A percentile compares a stretch with the other conserved stretches of the same genome.
phyloP scores from a whole-genome alignment of 2,329 filamentous ascomycete species.

The Bisporella sp. region DNA sequence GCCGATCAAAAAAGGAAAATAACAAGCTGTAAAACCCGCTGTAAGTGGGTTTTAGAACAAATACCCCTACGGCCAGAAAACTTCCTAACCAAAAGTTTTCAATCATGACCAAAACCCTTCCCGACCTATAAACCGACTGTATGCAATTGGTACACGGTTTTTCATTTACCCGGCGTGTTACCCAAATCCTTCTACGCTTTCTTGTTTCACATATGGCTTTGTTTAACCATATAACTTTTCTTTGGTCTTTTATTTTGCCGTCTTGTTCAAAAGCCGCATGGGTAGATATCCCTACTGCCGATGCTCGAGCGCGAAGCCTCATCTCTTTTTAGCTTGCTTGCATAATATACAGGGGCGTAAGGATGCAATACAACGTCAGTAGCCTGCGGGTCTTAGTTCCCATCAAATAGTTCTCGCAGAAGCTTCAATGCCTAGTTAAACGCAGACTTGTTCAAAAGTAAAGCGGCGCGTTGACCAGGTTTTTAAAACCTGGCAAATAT shows the following conservation, averaged over 20 bases:
- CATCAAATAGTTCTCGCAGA: neutral
- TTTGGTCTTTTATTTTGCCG: neutral
- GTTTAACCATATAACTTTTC: slow-evolving; percentile 1
- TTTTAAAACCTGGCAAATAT: neutral
- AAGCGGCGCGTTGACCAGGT: neutral
- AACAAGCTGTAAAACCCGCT: slow-evolving; percentile 1
- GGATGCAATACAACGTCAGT: slow-evolving; percentile 3
- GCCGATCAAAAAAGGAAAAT: slow-evolving; percentile 1
- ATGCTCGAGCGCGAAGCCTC: neutral
- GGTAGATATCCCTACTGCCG: neutral
- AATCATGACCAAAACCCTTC: slow-evolving; percentile 5
- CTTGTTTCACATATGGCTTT: slow-evolving; percentile 3
- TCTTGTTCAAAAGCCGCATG: neutral
- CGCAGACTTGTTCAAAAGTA: neutral
- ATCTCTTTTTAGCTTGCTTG: slow-evolving; percentile 4
- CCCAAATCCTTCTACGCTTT: slow-evolving; percentile 2
- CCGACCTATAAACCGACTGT: slow-evolving; percentile 1
- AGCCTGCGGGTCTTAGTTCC: neutral
- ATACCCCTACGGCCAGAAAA: neutral
- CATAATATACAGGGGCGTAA: slow-evolving; percentile 1
- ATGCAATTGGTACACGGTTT: slow-evolving; percentile 2
- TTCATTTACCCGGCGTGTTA: slow-evolving; percentile 1
- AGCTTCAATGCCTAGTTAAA: slow-evolving; percentile 1
- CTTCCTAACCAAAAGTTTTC: slow-evolving; percentile 6
- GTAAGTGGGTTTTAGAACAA: neutral